Evolutionary conservation across 139 green algal genomes (phyloP), one percentile per base, ranked within the genome.

Genomic region (Chlorella sorokiniana): DNA sequence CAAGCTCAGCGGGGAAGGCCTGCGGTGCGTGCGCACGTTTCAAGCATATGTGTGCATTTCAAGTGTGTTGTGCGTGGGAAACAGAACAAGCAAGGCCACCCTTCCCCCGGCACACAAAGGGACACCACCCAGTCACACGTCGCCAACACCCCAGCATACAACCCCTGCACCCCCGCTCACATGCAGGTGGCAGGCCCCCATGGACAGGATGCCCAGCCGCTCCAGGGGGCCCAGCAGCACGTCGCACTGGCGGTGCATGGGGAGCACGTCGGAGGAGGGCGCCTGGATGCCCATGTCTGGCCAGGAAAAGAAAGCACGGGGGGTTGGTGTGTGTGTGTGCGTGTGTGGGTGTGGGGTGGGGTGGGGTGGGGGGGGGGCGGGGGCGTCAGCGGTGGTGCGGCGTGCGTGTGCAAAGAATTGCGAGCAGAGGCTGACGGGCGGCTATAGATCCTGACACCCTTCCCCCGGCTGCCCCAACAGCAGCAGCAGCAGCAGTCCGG

Each of bases 201-300:
- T 79, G 27, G 73, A 79, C 38, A 79, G 73, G 25, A 79, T 79
- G 9, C 51, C 73, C 37, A 79, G 73, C 33, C 41, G 52, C 73
- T 79, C 54, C 54, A 79, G 38, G 9, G 52, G 73, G 1, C 73
- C 73, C 38, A 79, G 73, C 73, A 79, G 73, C 54, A 52, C 45
- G 35, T 79, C 73, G 54, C 73, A 79, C 73, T 79, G 73, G 54
- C 73, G 73, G 73, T 79, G 73, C 73, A 79, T 68, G 54, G 73
- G 73, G 1, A 61, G 35, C 52, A 68, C 29, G 9, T 79, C 73
- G 54, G 73, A 54, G 25, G 73, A 11, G 27, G 73, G 73, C 11
- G 73, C 73, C 54, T 79, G 73, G 52, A 79, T 79, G 73, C 52
- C 73, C 73, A 79, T 79, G 73, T 79, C 73, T 79, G 73, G 14